Conservation (phyloP, 768 basidiomycete genomes). For the Auriscalpium microsporum region DNA sequence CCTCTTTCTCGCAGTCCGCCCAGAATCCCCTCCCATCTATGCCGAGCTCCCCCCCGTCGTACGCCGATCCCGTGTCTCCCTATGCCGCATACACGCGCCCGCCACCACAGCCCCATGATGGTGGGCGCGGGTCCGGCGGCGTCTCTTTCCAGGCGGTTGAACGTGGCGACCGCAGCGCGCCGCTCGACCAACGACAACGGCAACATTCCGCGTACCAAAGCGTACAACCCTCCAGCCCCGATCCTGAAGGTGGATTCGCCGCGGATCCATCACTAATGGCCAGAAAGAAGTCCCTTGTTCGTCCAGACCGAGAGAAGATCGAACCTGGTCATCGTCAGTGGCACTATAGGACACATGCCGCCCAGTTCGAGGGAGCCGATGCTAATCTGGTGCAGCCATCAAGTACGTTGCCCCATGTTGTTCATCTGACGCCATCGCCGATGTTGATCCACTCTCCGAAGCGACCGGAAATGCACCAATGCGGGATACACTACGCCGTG, state of each 20-base stretch:
- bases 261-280: constrained; percentile 45
- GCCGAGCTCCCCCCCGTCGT: constrained; percentile 17
- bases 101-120: constrained; percentile 7
- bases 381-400: constrained; percentile 69
- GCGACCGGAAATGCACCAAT: constrained; percentile 78
- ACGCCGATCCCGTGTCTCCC: constrained; percentile 12
- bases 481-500: constrained; percentile 56
- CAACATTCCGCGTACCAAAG: constrained; percentile 38
- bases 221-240: constrained; percentile 33
- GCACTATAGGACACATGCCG: constrained; percentile 88
- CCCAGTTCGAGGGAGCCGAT: constrained; percentile 66
- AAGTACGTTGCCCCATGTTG: constrained; percentile 44
- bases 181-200: constrained; percentile 44
- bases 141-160: constrained; percentile 68
- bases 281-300: constrained; percentile 87
- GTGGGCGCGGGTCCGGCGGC: constrained; percentile 21
- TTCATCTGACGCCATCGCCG: constrained; percentile 9
- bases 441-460: constrained; percentile 17
- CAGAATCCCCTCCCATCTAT: constrained; percentile 18
- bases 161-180: constrained; percentile 55
- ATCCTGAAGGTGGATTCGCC: constrained; percentile 24
- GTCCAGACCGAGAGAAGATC: constrained; percentile 92
- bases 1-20: constrained; percentile 7
- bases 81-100: constrained; percentile 17
- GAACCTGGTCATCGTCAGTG: constrained; percentile 90